Evolutionary conservation across 2,329 filamentous ascomycete genomes (phyloP).

Genomic region (Penicillium sp.): DNA sequence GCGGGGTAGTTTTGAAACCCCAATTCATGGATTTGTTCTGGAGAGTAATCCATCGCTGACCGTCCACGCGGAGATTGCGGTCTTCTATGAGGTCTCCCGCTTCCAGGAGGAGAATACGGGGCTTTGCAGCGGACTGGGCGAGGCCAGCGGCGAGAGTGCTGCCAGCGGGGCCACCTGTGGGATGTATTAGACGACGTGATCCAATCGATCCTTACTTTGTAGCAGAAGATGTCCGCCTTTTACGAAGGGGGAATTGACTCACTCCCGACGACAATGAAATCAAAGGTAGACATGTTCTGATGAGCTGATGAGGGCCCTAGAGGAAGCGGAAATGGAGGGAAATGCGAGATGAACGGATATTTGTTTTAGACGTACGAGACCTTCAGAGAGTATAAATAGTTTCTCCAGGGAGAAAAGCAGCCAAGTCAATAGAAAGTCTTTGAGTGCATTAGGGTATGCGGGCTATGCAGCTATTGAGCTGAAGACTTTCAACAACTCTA

Average conservation of each 20-base stretch:
- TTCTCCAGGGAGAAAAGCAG: no score
- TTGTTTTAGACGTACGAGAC: no score
- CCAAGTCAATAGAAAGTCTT: no score
- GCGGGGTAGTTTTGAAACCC: slow-evolving; percentile 49
- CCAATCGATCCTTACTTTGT: no score
- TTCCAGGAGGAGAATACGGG: slow-evolving; percentile 57
- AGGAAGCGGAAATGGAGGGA: neutral
- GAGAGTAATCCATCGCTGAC: slow-evolving; percentile 52
- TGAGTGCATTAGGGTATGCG: no score
- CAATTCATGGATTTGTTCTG: slow-evolving; percentile 51
- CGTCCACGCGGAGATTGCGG: slow-evolving; percentile 47
- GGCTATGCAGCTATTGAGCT: no score
- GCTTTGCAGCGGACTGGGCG: slow-evolving; percentile 46
- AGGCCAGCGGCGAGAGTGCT: slow-evolving; percentile 53
- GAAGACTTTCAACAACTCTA: no score
- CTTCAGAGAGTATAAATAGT: neutral
- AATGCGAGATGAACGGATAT: neutral
- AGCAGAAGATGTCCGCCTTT: no score
- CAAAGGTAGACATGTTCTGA: slow-evolving; percentile 15
- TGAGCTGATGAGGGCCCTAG: neutral
- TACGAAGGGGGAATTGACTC: slow-evolving; percentile 2
- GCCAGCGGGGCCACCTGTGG: slow-evolving; percentile 51
- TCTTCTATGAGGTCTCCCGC: slow-evolving; percentile 52
- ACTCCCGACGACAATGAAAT: slow-evolving; percentile 20
- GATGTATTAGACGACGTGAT: neutral